Percentiles rank a stretch among this genome's conserved stretches.
Evolutionary conservation across 495 filamentous ascomycete genomes (phyloP).

Genomic region (Podospora appendiculata): DNA sequence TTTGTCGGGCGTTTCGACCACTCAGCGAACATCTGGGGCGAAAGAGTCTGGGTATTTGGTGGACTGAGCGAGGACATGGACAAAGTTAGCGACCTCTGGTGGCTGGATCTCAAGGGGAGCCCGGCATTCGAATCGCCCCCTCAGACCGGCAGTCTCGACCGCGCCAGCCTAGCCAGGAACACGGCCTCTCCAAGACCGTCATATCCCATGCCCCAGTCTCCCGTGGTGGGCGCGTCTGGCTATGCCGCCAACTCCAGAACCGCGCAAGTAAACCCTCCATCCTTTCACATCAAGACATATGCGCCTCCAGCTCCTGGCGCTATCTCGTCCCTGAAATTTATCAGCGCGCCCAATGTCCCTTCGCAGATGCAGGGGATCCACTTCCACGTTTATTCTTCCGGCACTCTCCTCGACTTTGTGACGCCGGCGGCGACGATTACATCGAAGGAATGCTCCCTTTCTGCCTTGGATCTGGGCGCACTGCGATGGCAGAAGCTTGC

Average conservation of each 20-base stretch:
- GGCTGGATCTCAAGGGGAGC: conserved; percentile 86
- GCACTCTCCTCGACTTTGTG: conserved; percentile 84
- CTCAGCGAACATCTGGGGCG: conserved; percentile 79
- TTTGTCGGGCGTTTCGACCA: conserved; percentile 94
- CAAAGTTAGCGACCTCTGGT: conserved; percentile 89
- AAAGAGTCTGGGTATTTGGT: conserved; percentile 94
- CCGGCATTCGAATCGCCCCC: conserved; percentile 72
- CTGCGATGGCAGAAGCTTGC: conserved; percentile 90
- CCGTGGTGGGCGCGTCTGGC: conserved; percentile 53
- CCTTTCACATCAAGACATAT: conserved; percentile 60
- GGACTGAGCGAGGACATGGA: conserved; percentile 93
- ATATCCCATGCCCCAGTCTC: conserved; percentile 28
- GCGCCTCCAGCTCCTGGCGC: conserved; percentile 68
- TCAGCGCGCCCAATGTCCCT: conserved; percentile 81
- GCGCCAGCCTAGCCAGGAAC: conserved; percentile 23
- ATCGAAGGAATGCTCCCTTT: conserved; percentile 80
- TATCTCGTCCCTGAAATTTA: conserved; percentile 83
- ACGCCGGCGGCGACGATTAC: conserved; percentile 81
- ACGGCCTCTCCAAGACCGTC: conserved; percentile 36
- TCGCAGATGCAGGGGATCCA: conserved; percentile 83
- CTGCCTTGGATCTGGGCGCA: conserved; percentile 74
- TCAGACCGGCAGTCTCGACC: conserved; percentile 57
- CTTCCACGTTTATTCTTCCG: conserved; percentile 91
- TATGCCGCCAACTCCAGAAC: conserved; percentile 88
- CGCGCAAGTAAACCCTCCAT: conserved; percentile 67